These are phyloP conservation scores for Rhodomyrtus psidioides DNA, from an alignment of 441 rosid genomes.

Conservation along the genomic window DNA sequence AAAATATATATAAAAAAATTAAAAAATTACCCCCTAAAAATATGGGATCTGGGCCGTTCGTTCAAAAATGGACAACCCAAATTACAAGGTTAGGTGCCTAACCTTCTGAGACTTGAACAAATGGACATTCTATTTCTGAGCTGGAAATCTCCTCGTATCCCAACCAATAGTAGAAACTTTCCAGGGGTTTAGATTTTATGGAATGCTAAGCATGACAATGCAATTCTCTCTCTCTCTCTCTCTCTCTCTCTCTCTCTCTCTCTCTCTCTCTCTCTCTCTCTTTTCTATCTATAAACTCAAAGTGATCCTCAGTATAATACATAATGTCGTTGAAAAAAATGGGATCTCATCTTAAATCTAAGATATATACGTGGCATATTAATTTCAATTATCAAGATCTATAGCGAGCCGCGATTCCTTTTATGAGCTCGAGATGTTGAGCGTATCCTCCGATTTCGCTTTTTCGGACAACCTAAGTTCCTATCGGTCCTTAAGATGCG, in stretches of 20 bases:
- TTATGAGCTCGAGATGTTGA: neutral
- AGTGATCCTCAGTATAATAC: neutral
- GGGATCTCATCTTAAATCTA: neutral
- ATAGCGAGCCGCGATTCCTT: neutral
- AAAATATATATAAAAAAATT: too few relatives aligned
- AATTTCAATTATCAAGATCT: neutral
- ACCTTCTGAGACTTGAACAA: neutral
- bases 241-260: neutral
- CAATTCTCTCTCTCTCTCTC: neutral
- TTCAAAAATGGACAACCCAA: too few relatives aligned
- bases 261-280: neutral
- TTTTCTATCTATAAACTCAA: neutral
- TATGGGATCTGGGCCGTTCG: too few relatives aligned
- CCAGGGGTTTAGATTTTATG: neutral
- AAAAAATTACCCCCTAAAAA: too few relatives aligned
- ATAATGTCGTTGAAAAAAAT: neutral
- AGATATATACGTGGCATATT: neutral
- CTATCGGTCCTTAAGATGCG: neutral
- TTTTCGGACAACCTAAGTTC: too few relatives aligned
- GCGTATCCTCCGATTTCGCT: neutral
- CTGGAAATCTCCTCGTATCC: neutral
- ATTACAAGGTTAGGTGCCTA: too few relatives aligned
- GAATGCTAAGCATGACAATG: neutral
- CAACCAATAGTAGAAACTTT: neutral
- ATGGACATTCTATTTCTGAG: rapidly evolving